Evolutionary conservation across 2,329 filamentous ascomycete species (phyloP).

Genomic region (Colletotrichum abscissum): DNA sequence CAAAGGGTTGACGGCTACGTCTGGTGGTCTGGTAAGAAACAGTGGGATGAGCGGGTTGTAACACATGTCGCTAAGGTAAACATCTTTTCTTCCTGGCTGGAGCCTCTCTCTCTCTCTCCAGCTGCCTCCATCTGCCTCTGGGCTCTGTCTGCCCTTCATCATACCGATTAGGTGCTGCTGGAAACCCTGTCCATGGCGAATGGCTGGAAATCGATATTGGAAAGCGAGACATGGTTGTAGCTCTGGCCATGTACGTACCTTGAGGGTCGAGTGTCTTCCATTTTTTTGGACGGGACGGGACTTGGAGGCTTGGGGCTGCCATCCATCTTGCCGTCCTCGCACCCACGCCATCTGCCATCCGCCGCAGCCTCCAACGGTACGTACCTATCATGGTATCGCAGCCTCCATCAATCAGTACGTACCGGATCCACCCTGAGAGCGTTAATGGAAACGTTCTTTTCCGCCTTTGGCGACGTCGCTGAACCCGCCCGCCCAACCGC

Average conservation of each 20-base stretch:
- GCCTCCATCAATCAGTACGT: background rate
- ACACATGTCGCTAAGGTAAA: slow-evolving; percentile 20
- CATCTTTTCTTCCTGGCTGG: background rate
- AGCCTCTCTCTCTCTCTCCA: background rate
- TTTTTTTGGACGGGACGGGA: background rate
- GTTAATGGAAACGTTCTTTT: slow-evolving; percentile 36
- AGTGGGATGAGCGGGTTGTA: slow-evolving; percentile 16
- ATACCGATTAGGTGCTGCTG: background rate
- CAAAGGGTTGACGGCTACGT: background rate
- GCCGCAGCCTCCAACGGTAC: slow-evolving; percentile 3
- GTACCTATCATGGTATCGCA: background rate
- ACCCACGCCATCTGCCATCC: background rate
- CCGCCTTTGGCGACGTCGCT: slow-evolving; percentile 29
- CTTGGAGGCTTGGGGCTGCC: background rate
- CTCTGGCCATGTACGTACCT: background rate
- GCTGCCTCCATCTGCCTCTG: no score
- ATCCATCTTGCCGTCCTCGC: background rate
- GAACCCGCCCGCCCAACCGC: background rate
- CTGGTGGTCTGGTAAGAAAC: background rate
- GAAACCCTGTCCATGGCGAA: slow-evolving; percentile 10
- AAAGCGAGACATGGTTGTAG: slow-evolving; percentile 9
- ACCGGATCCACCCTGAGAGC: slow-evolving; percentile 13
- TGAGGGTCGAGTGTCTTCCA: background rate
- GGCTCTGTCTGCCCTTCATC: background rate
- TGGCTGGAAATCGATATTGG: slow-evolving; percentile 18